These are phyloP conservation scores for Leucogyrophana mollusca DNA, from an alignment of 768 basidiomycete species.

Conservation along the genomic window DNA sequence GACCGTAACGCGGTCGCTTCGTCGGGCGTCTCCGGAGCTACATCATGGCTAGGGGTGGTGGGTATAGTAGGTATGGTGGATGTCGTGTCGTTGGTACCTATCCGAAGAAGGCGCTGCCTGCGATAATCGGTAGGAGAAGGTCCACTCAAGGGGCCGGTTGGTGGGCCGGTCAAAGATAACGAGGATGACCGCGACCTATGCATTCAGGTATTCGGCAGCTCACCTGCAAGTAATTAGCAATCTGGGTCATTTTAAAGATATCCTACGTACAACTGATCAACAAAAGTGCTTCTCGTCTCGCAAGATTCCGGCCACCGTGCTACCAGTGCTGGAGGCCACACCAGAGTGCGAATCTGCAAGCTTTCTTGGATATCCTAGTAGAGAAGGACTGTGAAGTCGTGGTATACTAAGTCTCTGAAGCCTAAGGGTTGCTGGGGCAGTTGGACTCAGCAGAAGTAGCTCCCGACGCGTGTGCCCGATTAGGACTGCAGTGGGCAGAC, in stretches of 20 bases:
- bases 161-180: conserved; percentile 11
- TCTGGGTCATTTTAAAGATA: too few species aligned
- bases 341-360: too few species aligned
- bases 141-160: conserved; percentile 38
- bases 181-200: conserved; percentile 16
- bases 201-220: conserved; percentile 22
- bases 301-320: not conserved
- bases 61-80: conserved; percentile 9
- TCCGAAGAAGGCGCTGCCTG: conserved; percentile 56
- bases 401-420: too few species aligned
- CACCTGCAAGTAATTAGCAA: too few species aligned
- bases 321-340: too few species aligned
- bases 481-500: not conserved
- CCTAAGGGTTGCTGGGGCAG: too few species aligned
- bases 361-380: too few species aligned
- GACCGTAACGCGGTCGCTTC: conserved; percentile 38
- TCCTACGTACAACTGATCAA: too few species aligned
- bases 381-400: too few species aligned
- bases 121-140: conserved; percentile 62
- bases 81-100: conserved; percentile 34
- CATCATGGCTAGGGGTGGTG: conserved; percentile 5
- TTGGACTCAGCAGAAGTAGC: too few species aligned
- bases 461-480: not conserved
- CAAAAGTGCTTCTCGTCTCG: too few species aligned
- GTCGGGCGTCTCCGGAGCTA: conserved; percentile 14